Base-by-base conservation (phyloP, 2,329 filamentous ascomycete genomes). In the Venturia nashicola region DNA sequence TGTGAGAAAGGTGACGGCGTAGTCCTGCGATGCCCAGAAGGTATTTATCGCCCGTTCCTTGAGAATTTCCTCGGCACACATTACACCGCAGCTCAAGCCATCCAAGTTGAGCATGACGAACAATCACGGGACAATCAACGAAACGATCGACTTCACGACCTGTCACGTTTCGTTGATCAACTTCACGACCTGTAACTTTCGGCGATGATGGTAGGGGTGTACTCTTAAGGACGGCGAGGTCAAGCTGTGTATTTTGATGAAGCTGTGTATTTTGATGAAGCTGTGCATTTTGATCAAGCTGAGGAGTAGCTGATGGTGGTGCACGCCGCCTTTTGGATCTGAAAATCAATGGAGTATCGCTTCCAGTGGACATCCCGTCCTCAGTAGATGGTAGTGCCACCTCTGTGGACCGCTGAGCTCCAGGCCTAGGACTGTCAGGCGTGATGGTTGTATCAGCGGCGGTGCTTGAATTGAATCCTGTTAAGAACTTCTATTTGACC, bases 61-160 rank as follows among this genome's bases (percentile, higher is more conserved):
- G 34, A n/a, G 9, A 34, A 40, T 59, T 59, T 20, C 34, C 57
- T 6, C 40, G 20, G 14, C 57, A 59, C 4, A 59, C 11, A 42
- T 59, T 40, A 20, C 57, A 59, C 18, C 36, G 57, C 40, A 59
- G 57, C 34, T 59, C 57, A 23, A 59, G 57, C 57, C 57, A 59
- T 16, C 57, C 57, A 14, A 39, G 34, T n/a, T 59, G 34, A 36
- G 27, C 18, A 40, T 59, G 57, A 16, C 20, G 34, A 6, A 59
- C 57, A 3, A 59, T 59, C 18, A 42, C 40, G 12, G 57, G 40
- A 20, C 57, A 59, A 8, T 34, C 48, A 14, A 32, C 20, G 27
- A 54, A 54, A 14, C 48, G 48, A 3, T 54, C 48, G 16, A 23
- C 48, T 32, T 54, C 48, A 14, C 32, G 34, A 23, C 36, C 18